A percentile compares a stretch with the other conserved stretches of the same genome.
phyloP scores from a whole-genome alignment of 106 monocot genomes.

The Dioscorea zingiberensis region DNA sequence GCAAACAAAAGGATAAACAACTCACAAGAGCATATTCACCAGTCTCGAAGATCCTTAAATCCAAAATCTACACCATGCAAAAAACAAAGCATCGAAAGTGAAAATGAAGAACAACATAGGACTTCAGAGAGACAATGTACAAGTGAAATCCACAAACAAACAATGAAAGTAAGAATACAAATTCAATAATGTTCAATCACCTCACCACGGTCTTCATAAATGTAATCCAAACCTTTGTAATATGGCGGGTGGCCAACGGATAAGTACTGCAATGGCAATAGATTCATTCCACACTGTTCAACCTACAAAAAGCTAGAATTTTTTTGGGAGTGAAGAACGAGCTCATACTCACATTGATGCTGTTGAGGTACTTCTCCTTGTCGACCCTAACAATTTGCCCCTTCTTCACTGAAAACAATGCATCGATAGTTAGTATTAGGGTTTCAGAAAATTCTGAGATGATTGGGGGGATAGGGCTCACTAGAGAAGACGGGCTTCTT shows the following conservation, averaged over 20 bases:
- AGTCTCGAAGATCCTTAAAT: conserved; percentile 73
- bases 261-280: conserved; percentile 59
- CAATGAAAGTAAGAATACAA: neutral
- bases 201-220: conserved; percentile 97
- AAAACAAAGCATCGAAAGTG: neutral
- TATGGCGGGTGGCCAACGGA: conserved; percentile 89
- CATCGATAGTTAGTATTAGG: neutral
- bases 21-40: conserved; percentile 93
- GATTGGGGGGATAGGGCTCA: conserved; percentile 4
- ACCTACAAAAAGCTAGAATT: too few species aligned
- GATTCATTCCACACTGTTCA: neutral
- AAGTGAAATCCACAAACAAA: neutral
- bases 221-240: conserved; percentile 91
- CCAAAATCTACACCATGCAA: conserved; percentile 49
- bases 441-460: neutral
- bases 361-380: conserved; percentile 91
- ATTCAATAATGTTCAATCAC: conserved; percentile 23
- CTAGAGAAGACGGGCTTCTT: conserved; percentile 84
- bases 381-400: conserved; percentile 93
- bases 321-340: neutral
- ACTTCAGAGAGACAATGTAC: neutral
- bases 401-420: conserved; percentile 66
- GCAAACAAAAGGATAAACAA: conserved; percentile 1
- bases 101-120: neutral
- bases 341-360: conserved; percentile 65